Evolutionary conservation across 1,139 yeast genomes (phyloP), one percentile per base, ranked within the genome.

Genomic region (Ogataea hybrid): DNA sequence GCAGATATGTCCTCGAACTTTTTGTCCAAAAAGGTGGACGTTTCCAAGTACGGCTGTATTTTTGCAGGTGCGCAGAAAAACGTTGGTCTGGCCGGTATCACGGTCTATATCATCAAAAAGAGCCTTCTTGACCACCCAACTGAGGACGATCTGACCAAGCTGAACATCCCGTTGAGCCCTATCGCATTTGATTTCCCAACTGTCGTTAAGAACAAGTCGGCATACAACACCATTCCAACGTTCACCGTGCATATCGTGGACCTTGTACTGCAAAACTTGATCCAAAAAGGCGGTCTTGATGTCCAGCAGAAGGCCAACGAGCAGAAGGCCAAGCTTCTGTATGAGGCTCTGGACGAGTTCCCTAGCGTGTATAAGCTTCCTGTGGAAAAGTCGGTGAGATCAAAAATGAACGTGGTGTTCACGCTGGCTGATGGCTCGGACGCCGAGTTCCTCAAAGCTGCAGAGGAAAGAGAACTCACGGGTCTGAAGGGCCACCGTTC

Each of bases 61-160:
- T 76, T 82, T 79, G 95, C 94, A n/a, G 98, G 98, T 47, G 98
- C 97, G 15, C 98, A 92, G 67, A 92, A 92, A 68, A 92, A 92
- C 63, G 88, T 92, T 59, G 98, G 98, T 42, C 71, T 92, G 61
- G 97, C 98, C 5, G 98, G 98, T 32, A 77, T 92, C 53, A 84
- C 97, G 14, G 75, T 92, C 50, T 90, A 89, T 64, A 90, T 92
- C 54, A 81, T 90, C 62, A 86, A 86, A 66, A 90, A 90, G 63
- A 62, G 81, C 4, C 72, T 92, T 41, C 68, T 92, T 43, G 83
- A 81, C 25, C 81, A 80, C 51, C 80, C 88, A 2, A 57, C 77
- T 5, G 88, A 81, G 47, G 84, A 69, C 1, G 80, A 81, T 53
- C 71, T 88, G 54, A 71, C 64, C 33, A 64, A 69, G 25, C 68